These are phyloP conservation scores for Agastache rugosa DNA, from an alignment of 257 asterid genomes.

Conservation along the genomic window DNA sequence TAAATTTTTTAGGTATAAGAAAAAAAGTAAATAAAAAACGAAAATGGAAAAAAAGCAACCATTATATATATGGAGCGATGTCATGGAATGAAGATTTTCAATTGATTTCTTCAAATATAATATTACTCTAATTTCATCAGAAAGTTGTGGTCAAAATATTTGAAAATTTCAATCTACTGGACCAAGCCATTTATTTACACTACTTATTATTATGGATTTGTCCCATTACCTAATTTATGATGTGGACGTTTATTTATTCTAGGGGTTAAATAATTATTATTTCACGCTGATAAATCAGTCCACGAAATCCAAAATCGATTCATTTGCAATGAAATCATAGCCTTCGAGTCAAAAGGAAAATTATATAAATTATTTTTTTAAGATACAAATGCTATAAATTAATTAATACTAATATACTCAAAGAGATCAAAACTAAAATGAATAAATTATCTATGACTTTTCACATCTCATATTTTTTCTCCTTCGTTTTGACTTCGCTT, in stretches of 20 bases:
- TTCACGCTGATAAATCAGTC: background rate
- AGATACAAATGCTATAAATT: background rate
- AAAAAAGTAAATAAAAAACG: no score
- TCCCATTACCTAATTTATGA: constrained; percentile 11
- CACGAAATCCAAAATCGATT: background rate
- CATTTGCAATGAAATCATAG: background rate
- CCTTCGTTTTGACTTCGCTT: background rate
- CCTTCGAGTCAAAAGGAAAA: background rate
- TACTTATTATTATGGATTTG: background rate
- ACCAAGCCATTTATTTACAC: background rate
- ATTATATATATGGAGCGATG: no score
- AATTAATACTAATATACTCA: background rate
- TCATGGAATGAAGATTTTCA: no score
- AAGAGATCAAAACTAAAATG: background rate
- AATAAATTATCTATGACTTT: background rate
- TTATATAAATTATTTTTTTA: no score
- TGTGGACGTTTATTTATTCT: background rate
- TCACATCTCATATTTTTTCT: background rate
- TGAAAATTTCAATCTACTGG: background rate
- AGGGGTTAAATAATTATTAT: background rate
- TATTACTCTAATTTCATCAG: background rate
- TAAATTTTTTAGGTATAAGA: no score
- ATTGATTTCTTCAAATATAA: background rate
- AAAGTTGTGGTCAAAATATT: background rate
- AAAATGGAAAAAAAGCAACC: no score